Percentiles rank a stretch among this genome's conserved stretches.
These are phyloP conservation scores for Colletotrichum chrysophilum DNA, from an alignment of 2,329 filamentous ascomycete genomes.

Conservation along the genomic window DNA sequence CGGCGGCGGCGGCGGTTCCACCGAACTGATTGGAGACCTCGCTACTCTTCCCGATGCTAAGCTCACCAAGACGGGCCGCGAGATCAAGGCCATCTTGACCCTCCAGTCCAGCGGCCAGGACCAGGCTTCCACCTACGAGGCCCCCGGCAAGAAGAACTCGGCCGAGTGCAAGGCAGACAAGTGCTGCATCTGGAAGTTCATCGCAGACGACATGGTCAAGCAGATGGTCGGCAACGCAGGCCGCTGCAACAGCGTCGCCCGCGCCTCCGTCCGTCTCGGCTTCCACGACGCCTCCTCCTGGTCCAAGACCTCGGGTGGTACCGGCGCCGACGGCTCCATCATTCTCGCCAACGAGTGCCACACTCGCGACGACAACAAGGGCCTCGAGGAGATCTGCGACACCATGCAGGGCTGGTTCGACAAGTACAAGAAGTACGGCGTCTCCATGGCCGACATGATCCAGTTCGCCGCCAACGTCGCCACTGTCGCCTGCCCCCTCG, in stretches of 20 bases:
- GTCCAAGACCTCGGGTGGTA: conserved; percentile 40
- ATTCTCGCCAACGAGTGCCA: conserved; percentile 44
- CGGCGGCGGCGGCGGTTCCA: conserved; percentile 19
- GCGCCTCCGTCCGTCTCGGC: conserved; percentile 49
- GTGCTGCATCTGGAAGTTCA: conserved; percentile 51
- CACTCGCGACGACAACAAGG: conserved; percentile 47
- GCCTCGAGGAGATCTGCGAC: conserved; percentile 48
- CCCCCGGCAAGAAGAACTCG: conserved; percentile 26
- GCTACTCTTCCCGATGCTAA: conserved; percentile 29
- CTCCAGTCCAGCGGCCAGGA: conserved; percentile 30
- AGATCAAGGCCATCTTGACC: conserved; percentile 42
- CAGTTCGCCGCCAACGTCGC: conserved; percentile 58
- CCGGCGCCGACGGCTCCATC: conserved; percentile 53
- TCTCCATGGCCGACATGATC: conserved; percentile 59
- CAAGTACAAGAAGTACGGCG: conserved; percentile 44
- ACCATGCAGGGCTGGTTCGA: conserved; percentile 42
- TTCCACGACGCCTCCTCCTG: conserved; percentile 54
- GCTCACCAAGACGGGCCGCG: conserved; percentile 38
- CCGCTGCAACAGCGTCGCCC: conserved; percentile 47
- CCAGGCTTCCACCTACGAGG: not conserved
- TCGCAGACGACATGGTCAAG: conserved; percentile 41
- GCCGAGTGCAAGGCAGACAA: conserved; percentile 39
- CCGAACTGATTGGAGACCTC: conserved; percentile 43
- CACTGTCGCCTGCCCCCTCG: conserved; percentile 49
- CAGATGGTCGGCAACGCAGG: conserved; percentile 41